Base-by-base conservation (phyloP, 805 yeast species). In the Kluyveromyces starmeri region DNA sequence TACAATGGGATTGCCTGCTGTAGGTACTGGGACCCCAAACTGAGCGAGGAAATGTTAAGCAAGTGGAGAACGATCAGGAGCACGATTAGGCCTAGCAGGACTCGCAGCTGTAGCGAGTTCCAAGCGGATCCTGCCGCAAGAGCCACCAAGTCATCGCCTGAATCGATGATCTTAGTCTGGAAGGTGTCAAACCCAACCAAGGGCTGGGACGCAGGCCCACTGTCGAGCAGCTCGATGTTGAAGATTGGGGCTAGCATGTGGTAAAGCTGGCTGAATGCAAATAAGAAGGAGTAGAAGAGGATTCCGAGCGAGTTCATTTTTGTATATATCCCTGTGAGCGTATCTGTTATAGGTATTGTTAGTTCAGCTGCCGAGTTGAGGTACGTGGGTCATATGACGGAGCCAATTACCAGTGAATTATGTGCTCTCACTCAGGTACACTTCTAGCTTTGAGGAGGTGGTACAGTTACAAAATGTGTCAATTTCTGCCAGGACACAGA, bases 241-340 rank as follows among this genome's bases (percentile, higher is more conserved):
- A 14, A 15, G 13, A 21, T 14, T 10, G 33, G 26, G 26, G 26
- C 20, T 12, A 30, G 11, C 19, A 20, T 11, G 7, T 30, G 14
- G 33, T 30, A 30, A 17, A 30, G 15, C 16, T 20, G 33, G 26
- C 22, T 30, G n/a, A 30, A 14, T 9, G 33, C 26, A n/a, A 30
- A 30, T 20, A 30, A 19, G 14, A 30, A 15, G 9, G 33, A 30
- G 19, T 30, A 20, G 22, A 30, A 21, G 6, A 30, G 4, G 14
- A 30, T 12, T 20, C 19, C 33, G 15, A 30, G 15, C 11, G 33
- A 30, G 15, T 30, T 30, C 33, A 30, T 30, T n/a, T n/a, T n/a
- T n/a, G n/a, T n/a, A n/a, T n/a, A n/a, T n/a, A n/a, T n/a, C n/a
- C n/a, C n/a, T n/a, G n/a, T n/a, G n/a, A n/a, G n/a, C n/a, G n/a